Conservation (phyloP, 306 rosid species). For the Purshia tridentata region DNA sequence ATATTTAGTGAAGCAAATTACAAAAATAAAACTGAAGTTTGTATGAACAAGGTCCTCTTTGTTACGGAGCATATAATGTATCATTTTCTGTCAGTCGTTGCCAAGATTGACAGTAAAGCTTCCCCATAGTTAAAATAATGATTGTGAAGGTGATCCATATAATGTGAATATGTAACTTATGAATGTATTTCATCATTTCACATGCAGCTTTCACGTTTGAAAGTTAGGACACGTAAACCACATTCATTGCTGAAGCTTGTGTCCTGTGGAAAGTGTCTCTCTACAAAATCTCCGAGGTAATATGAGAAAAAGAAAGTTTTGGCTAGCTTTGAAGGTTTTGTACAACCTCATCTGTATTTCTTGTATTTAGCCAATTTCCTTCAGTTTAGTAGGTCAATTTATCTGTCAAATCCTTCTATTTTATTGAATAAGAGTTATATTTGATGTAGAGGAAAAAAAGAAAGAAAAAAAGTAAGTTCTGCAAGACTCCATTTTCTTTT, state of each 20-base stretch:
- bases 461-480: neutral
- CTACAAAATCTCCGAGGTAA: conserved; percentile 74
- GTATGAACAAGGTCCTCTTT: too few species aligned
- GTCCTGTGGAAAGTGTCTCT: conserved; percentile 81
- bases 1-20: too few species aligned
- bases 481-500: neutral
- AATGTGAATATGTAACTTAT: conserved; percentile 26
- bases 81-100: too few species aligned
- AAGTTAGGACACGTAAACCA: conserved; percentile 56
- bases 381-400: conserved; percentile 43
- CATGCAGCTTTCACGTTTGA: conserved; percentile 90
- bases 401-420: conserved; percentile 41
- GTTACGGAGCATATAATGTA: too few species aligned
- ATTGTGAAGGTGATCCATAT: neutral
- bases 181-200: conserved; percentile 26
- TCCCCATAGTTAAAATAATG: neutral
- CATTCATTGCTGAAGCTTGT: conserved; percentile 76
- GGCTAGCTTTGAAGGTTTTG: conserved; percentile 45
- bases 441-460: conserved; percentile 26
- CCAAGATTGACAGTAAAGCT: too few species aligned
- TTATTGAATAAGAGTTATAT: conserved; percentile 50
- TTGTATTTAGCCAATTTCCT: conserved; percentile 52
- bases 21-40: too few species aligned
- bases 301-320: conserved; percentile 26
- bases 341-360: conserved; percentile 43